Conservation (phyloP, 2,329 filamentous ascomycete genomes). For the Pseudopithomyces maydicus region DNA sequence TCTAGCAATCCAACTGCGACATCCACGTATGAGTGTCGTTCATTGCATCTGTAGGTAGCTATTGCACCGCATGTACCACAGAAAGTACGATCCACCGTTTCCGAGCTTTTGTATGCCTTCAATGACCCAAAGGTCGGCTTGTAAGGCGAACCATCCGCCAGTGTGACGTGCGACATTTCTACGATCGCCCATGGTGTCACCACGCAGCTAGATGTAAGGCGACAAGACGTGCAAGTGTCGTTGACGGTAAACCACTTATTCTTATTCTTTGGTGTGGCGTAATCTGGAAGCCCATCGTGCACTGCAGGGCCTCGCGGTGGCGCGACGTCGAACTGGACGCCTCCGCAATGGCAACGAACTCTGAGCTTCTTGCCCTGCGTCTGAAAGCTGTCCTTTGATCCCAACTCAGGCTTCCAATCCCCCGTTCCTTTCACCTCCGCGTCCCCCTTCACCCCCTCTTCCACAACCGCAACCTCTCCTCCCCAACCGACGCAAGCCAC, state of each 20-base stretch:
- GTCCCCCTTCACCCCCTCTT: slow-evolving; percentile 7
- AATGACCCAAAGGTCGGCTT: slow-evolving; percentile 51
- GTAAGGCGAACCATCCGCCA: slow-evolving; percentile 47
- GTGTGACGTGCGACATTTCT: slow-evolving; percentile 62
- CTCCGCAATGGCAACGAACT: slow-evolving; percentile 60
- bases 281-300: slow-evolving; percentile 53
- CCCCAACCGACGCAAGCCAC: slow-evolving; percentile 33
- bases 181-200: slow-evolving; percentile 71
- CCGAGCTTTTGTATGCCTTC: slow-evolving; percentile 60
- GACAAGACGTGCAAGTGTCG: slow-evolving; percentile 63
- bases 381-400: background rate
- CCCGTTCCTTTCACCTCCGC: background rate
- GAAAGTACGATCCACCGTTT: slow-evolving; percentile 63
- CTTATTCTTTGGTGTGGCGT: slow-evolving; percentile 58
- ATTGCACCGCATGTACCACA: slow-evolving; percentile 67
- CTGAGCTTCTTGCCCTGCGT: slow-evolving; percentile 40
- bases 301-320: slow-evolving; percentile 60
- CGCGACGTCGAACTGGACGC: slow-evolving; percentile 62
- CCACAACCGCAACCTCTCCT: slow-evolving; percentile 34
- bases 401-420: background rate
- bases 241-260: slow-evolving; percentile 66
- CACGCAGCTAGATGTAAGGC: slow-evolving; percentile 64
- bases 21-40: slow-evolving; percentile 61
- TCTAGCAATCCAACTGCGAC: slow-evolving; percentile 66
- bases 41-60: slow-evolving; percentile 64